Conservation (phyloP, 2,329 filamentous ascomycete species). For the Fusarium hostae region DNA sequence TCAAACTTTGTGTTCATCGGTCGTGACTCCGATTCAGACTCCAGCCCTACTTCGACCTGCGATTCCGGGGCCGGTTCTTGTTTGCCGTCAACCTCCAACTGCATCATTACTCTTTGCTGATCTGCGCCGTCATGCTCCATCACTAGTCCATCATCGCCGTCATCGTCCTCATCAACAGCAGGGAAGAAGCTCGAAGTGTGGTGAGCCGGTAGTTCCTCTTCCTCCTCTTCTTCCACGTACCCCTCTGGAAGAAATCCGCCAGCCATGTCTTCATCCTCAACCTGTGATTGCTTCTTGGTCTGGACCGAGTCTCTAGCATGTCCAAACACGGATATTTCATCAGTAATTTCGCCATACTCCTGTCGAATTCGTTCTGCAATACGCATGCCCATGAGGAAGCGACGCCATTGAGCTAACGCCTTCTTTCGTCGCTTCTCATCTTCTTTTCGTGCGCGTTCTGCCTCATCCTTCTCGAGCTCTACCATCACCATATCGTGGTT, state of each 20-base stretch:
- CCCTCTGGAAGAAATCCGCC: conserved; percentile 72
- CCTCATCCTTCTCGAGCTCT: conserved; percentile 81
- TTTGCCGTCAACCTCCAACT: conserved; percentile 4
- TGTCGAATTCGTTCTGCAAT: conserved; percentile 81
- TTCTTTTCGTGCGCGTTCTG: conserved; percentile 80
- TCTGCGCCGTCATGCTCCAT: conserved; percentile 46
- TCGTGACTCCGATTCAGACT: not conserved
- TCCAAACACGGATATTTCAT: conserved; percentile 65
- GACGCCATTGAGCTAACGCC: conserved; percentile 82
- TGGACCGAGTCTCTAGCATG: conserved; percentile 52
- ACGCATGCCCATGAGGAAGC: conserved; percentile 84
- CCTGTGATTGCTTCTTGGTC: conserved; percentile 33
- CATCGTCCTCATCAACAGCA: conserved; percentile 56
- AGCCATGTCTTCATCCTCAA: conserved; percentile 62
- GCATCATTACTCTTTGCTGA: not conserved
- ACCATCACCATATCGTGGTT: conserved; percentile 79
- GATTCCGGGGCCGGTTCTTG: not conserved
- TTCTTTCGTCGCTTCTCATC: conserved; percentile 83
- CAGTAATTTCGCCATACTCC: conserved; percentile 76
- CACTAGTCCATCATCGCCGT: conserved; percentile 48
- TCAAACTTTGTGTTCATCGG: not conserved
- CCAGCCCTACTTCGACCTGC: not conserved
- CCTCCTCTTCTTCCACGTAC: conserved; percentile 60
- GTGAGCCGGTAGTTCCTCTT: conserved; percentile 45
- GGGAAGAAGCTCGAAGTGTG: conserved; percentile 62